Base-by-base conservation (phyloP, 495 filamentous ascomycete species). In the Cercophora sp. region DNA sequence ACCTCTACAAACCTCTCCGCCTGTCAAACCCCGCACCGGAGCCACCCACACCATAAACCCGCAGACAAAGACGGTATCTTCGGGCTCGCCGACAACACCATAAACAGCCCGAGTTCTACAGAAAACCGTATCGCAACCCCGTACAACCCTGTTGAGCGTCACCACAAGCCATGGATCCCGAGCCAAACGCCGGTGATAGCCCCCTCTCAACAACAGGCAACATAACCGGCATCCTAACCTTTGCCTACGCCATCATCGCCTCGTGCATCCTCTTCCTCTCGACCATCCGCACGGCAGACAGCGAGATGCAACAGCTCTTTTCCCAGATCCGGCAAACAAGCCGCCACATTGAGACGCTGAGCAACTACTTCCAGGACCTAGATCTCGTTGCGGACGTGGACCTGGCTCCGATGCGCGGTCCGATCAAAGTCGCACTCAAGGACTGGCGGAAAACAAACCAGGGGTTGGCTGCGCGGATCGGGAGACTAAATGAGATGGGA, bases 141-240 rank as follows among this genome's bases (percentile, higher is more conserved):
- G n/a, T n/a, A n/a, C n/a, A n/a, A n/a, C n/a, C n/a, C n/a, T n/a
- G n/a, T n/a, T n/a, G n/a, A n/a, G n/a, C n/a, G n/a, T n/a, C n/a
- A n/a, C n/a, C n/a, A n/a, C 29, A 6, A 8, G 29, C 29, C 29
- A 32, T 32, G 29, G 29, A 32, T 32, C 29, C 29, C 29, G 29
- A 32, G 13, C 15, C 19, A 16, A 8, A 29, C 26, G 5, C 16
- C 15, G 46, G 15, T 19, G 46, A 49, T 16, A 36, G 27, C 31
- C 46, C 46, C 5, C 46, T 49, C 16, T 49, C 46, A 15, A 35
- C 26, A 9, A 36, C 46, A 16, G 46, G 46, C 8, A 49, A 49
- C 46, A 24, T 49, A n/a, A 35, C 31, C 8, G 46, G 46, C 13
- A 49, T 49, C 31, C 31, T 49, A 16, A 49, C 46, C 8, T 49